Percentiles rank a stretch among this genome's conserved stretches.
Evolutionary conservation across 305 asterid species (phyloP).

Genomic region (Fraxinus xanthoxyloides): DNA sequence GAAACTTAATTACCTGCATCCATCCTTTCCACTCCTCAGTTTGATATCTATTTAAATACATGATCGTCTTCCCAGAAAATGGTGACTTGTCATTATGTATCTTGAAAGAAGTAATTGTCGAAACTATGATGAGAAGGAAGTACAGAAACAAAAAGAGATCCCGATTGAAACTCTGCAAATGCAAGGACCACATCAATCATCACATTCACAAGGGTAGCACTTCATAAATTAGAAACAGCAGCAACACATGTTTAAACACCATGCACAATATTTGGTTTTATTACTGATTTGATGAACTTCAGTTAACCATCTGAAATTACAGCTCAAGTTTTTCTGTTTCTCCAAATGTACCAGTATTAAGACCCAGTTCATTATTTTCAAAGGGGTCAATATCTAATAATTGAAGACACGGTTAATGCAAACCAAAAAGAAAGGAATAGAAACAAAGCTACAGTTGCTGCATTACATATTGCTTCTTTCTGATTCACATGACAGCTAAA

Average conservation of each 20-base stretch:
- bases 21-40: constrained; percentile 97
- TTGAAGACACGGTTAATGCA: not conserved
- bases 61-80: constrained; percentile 65
- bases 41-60: constrained; percentile 89
- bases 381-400: not conserved
- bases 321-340: not conserved
- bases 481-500: not conserved
- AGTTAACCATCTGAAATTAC: not conserved
- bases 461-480: not conserved
- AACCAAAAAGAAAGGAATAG: not conserved
- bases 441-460: not conserved
- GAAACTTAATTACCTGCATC: constrained; percentile 68
- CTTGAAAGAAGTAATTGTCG: constrained; percentile 77
- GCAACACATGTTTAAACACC: not conserved
- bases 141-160: constrained; percentile 87
- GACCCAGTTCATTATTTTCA: not conserved
- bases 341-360: not conserved
- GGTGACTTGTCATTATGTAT: constrained; percentile 79
- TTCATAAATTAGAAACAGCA: not conserved
- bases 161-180: constrained; percentile 66
- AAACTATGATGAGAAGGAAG: constrained; percentile 80
- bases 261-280: not conserved
- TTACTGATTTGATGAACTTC: not conserved
- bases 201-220: constrained; percentile 2
- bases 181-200: constrained; percentile 21